Evolutionary conservation across 106 monocot species (phyloP).

Genomic region (Amphibolis antarctica): DNA sequence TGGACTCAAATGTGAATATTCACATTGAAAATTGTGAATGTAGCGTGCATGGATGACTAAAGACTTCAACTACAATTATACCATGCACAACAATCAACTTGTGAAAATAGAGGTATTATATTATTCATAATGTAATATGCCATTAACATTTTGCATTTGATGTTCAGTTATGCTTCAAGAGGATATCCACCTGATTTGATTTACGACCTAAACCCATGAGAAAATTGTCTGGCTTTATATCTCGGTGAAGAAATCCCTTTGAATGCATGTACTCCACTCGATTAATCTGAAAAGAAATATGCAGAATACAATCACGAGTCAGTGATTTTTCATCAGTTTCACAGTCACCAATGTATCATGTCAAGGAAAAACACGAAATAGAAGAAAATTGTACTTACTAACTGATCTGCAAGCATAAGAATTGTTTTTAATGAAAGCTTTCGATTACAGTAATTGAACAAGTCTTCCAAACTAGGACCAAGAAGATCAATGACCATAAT

Average conservation of each 20-base stretch:
- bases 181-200: slow-evolving; percentile 57
- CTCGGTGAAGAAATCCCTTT: slow-evolving; percentile 84
- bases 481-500: slow-evolving; percentile 87
- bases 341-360: no score
- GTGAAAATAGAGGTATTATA: no score
- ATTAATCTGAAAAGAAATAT: slow-evolving; percentile 42
- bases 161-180: no score
- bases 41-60: no score
- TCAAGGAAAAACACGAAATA: no score
- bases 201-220: slow-evolving; percentile 85
- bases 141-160: no score
- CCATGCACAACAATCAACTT: no score
- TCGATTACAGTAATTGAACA: slow-evolving; percentile 66
- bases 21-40: no score
- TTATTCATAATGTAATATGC: no score
- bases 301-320: not conserved
- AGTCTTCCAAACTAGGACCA: slow-evolving; percentile 79
- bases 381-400: slow-evolving; percentile 17
- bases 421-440: slow-evolving; percentile 67
- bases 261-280: slow-evolving; percentile 85
- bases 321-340: no score
- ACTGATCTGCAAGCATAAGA: slow-evolving; percentile 81
- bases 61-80: no score
- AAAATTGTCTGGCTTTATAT: slow-evolving; percentile 95
- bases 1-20: no score